phyloP scores from a whole-genome alignment of 2,329 filamentous ascomycete species.

The Aspergillus nomiae region DNA sequence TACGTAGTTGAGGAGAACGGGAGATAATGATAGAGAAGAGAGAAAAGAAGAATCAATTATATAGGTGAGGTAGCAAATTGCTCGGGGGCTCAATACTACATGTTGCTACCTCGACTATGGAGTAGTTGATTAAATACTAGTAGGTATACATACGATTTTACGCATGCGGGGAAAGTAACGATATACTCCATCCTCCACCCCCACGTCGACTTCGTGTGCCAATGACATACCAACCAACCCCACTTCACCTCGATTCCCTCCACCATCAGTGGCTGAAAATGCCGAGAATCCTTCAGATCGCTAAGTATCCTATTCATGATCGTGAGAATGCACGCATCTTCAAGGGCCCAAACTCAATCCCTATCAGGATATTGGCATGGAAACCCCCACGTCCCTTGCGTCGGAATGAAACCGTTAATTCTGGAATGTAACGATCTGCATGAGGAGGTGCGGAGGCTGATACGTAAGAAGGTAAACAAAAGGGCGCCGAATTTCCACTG shows the following conservation, averaged over 20 bases:
- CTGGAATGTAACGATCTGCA: constrained; percentile 5
- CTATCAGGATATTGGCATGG: background rate
- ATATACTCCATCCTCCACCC: background rate
- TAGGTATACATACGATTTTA: background rate
- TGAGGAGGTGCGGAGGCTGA: background rate
- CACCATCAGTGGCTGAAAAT: background rate
- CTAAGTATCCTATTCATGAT: background rate
- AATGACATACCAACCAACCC: background rate
- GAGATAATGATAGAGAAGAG: background rate
- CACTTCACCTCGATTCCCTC: background rate
- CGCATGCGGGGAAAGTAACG: background rate
- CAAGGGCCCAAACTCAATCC: background rate
- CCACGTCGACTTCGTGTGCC: background rate
- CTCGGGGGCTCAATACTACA: too few relatives aligned
- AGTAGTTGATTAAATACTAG: background rate
- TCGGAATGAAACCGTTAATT: background rate
- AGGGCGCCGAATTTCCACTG: background rate
- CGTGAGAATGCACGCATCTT: background rate
- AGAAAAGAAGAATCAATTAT: background rate
- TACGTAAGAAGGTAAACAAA: background rate
- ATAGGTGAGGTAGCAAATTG: background rate
- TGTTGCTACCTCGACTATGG: too few relatives aligned
- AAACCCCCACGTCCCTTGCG: constrained; percentile 8
- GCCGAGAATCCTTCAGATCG: background rate
- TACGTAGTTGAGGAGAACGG: too few relatives aligned